Base-by-base conservation (phyloP, 805 yeast genomes). In the Starmera amethionina region DNA sequence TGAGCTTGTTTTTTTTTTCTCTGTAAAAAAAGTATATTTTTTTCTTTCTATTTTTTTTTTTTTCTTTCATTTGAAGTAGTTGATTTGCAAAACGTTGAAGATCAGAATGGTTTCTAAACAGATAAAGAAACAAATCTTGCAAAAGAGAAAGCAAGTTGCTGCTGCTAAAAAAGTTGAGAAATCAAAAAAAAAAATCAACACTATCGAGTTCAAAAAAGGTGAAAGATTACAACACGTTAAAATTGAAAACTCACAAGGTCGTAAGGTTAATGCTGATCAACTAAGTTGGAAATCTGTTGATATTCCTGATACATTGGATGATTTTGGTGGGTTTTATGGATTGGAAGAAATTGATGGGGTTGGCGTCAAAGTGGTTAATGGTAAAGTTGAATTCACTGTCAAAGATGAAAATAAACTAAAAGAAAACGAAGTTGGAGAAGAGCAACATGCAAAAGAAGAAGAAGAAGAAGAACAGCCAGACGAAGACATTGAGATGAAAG, bases 291-390 rank as follows among this genome's bases (percentile, higher is more conserved):
- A 82, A 47, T 56, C 79, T 3, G 95, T 89, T 8, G 82, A 79
- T 2, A 72, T 89, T 39, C 90, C 94, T 5, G 90, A 85, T 46
- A 79, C 86, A 22, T 61, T 85, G 38, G 95, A 79, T 44, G 96
- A 87, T 59, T 85, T 82, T 54, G 89, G 84, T 48, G 96, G 96
- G 0, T 82, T 89, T 51, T 87, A 79, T 57, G 98, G 97, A 0
- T 64, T 93, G 30, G 98, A 90, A 58, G 97, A 90, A 57, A 71
- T 93, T 38, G 96, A 87, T 42, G 97, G 96, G 35, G 97, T 90
- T 30, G 89, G 73, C 52, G 89, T 90, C 7, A 77, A 83, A 44
- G 69, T 79, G 40, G 74, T 77, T 2, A 67, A 84, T 45, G 96
- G 95, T 12, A 63, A 67, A 38, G 78, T 82, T 0, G 73, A 73